phyloP scores from a whole-genome alignment of 768 basidiomycete species.

The Cyclocybe aegerita region DNA sequence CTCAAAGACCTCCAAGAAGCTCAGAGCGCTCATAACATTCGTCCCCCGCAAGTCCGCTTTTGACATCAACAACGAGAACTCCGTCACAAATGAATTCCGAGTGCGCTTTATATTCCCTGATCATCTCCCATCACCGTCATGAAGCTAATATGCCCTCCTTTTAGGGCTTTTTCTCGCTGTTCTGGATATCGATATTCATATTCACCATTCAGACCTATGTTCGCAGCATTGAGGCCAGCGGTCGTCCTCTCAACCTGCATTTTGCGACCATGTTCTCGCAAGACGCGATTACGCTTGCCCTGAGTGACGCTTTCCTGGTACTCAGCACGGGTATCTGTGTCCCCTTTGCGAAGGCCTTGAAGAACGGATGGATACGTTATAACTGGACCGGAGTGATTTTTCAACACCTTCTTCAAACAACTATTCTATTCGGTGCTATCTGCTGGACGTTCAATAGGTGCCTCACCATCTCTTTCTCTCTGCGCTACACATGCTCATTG shows the following conservation, averaged over 20 bases:
- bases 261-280: slow-evolving; percentile 89
- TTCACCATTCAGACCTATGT: slow-evolving; percentile 79
- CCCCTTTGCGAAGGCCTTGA: slow-evolving; percentile 76
- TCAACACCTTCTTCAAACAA: slow-evolving; percentile 80
- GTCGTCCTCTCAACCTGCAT: slow-evolving; percentile 71
- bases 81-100: slow-evolving; percentile 83
- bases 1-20: slow-evolving; percentile 70
- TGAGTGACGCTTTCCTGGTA: slow-evolving; percentile 84
- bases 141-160: not conserved
- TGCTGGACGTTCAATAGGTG: slow-evolving; percentile 90
- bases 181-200: slow-evolving; percentile 89
- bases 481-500: not conserved
- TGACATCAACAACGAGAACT: slow-evolving; percentile 75
- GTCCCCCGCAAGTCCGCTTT: slow-evolving; percentile 83
- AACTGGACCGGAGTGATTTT: slow-evolving; percentile 72
- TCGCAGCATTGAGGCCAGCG: slow-evolving; percentile 72
- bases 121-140: not conserved
- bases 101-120: slow-evolving; percentile 33
- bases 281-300: slow-evolving; percentile 78
- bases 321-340: slow-evolving; percentile 75
- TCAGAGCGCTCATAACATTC: slow-evolving; percentile 84
- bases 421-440: slow-evolving; percentile 69
- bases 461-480: slow-evolving; percentile 10
- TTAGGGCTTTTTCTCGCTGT: slow-evolving; percentile 92
- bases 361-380: slow-evolving; percentile 79